Evolutionary conservation across 306 rosid genomes (phyloP), one percentile per base, ranked within the genome.

Genomic region (Citrullus colocynthis): DNA sequence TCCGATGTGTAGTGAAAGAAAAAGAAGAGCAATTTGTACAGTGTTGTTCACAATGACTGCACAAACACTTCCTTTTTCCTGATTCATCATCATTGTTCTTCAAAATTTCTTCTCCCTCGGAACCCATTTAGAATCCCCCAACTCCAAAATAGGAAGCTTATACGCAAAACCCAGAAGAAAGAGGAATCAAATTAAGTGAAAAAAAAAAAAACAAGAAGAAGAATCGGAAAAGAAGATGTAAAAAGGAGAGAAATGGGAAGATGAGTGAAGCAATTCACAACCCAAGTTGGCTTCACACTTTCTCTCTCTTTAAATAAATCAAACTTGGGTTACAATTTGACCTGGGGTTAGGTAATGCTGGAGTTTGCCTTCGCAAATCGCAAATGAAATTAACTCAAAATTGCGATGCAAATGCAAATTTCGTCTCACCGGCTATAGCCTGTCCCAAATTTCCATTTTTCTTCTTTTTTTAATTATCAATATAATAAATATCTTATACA

Each of bases 341-440:
- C 81, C 81, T 63, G 76, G 51, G 81, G 81, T 78, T 78, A 78
- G 81, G 81, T 78, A 17, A 21, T 9, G 34, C 51, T 34, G 48
- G 28, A 78, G 75, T 65, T 63, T 17, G 44, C 44, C 7, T 32
- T 11, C 6, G 3, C 56, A 61, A 69, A 60, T 63, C 34, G 17
- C 63, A 64, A 63, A 78, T 63, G 75, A 78, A 78, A 78, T 78
- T 20, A 49, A 63, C 69, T 10, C 52, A 8, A 76, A 78, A 78
- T 78, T 78, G 24, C 55, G 6, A 37, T n/a, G 41, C 39, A 78
- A 49, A 49, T 78, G 76, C 76, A 64, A 34, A 18, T 78, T 66
- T 52, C 20, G 55, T 14, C 1, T 51, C 63, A 78, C 81, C 75
- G 75, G 54, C 51, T 51, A 39, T 66, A 18, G 16, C 71, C 71